Conservation (phyloP, 2,329 filamentous ascomycete genomes). For the Pseudocercospora fijiensis region DNA sequence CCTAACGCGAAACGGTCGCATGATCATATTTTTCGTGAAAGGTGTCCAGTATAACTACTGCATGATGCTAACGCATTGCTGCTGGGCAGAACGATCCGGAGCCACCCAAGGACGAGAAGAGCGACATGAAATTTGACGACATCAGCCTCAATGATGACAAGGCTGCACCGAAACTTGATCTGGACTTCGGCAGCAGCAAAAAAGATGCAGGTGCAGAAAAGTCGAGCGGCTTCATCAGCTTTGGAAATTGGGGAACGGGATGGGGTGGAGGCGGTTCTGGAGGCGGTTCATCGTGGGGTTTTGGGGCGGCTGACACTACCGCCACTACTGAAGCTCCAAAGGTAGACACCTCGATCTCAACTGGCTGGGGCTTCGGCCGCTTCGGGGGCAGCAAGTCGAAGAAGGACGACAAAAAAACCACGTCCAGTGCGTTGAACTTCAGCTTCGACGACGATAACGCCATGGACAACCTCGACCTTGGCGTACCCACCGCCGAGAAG, state of each 20-base stretch:
- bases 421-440: conserved; percentile 38
- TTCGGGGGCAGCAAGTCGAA: conserved; percentile 32
- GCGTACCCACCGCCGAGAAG: conserved; percentile 22
- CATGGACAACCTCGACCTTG: conserved; percentile 23
- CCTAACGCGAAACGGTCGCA: conserved; percentile 21
- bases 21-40: conserved; percentile 12
- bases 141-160: conserved; percentile 48
- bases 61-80: conserved; percentile 20
- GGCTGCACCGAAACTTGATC: conserved; percentile 48
- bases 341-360: conserved; percentile 22
- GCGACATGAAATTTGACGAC: conserved; percentile 48
- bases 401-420: conserved; percentile 39
- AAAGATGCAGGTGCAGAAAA: conserved; percentile 31
- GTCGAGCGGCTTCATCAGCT: conserved; percentile 37
- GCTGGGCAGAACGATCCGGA: conserved; percentile 31
- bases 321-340: conserved; percentile 29
- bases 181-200: conserved; percentile 44
- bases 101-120: conserved; percentile 28
- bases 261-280: conserved; percentile 33
- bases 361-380: conserved; percentile 28
- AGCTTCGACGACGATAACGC: conserved; percentile 30
- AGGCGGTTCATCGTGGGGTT: conserved; percentile 38
- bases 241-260: conserved; percentile 37
- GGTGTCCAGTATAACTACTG: conserved; percentile 16
- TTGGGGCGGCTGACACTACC: conserved; percentile 25